Evolutionary conservation across 306 rosid genomes (phyloP).

Genomic region (Bauhinia variegata): DNA sequence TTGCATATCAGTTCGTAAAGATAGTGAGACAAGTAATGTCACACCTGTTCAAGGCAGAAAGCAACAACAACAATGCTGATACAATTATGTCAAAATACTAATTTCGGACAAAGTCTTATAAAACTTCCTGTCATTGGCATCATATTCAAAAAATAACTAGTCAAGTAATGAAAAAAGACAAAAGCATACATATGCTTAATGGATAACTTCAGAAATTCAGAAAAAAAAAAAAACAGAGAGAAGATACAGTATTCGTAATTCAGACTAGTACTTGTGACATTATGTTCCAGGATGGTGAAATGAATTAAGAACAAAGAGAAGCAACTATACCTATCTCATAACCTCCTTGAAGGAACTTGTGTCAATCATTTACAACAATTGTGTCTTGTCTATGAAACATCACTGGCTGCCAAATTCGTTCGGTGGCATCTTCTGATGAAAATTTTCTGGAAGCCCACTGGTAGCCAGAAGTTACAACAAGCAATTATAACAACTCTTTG

Average conservation of each 20-base stretch:
- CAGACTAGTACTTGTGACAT: constrained; percentile 38
- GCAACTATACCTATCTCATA: constrained; percentile 30
- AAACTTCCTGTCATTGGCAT: too few relatives aligned
- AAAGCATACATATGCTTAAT: constrained; percentile 3
- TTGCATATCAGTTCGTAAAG: too few relatives aligned
- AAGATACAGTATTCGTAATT: constrained; percentile 33
- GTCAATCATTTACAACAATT: constrained; percentile 39
- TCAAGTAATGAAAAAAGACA: too few relatives aligned
- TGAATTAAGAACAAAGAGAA: constrained; percentile 37
- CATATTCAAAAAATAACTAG: too few relatives aligned
- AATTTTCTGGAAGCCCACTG: constrained; percentile 32
- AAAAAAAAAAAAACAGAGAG: constrained; percentile 13
- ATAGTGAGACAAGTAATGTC: too few relatives aligned
- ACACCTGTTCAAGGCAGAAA: too few relatives aligned
- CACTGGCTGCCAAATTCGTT: constrained; percentile 32
- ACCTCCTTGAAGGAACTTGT: constrained; percentile 39
- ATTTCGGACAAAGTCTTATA: too few relatives aligned
- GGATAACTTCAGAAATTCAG: constrained; percentile 28
- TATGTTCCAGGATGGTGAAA: constrained; percentile 49
- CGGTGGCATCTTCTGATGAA: constrained; percentile 41
- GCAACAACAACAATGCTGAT: too few relatives aligned
- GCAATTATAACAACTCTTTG: constrained; percentile 69
- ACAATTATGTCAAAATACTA: too few relatives aligned
- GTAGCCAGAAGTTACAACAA: constrained; percentile 29
- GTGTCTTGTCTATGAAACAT: constrained; percentile 34